Evolutionary conservation across 306 rosid species (phyloP), one percentile per base, ranked within the genome.

Genomic region (Cicer cuneatum): DNA sequence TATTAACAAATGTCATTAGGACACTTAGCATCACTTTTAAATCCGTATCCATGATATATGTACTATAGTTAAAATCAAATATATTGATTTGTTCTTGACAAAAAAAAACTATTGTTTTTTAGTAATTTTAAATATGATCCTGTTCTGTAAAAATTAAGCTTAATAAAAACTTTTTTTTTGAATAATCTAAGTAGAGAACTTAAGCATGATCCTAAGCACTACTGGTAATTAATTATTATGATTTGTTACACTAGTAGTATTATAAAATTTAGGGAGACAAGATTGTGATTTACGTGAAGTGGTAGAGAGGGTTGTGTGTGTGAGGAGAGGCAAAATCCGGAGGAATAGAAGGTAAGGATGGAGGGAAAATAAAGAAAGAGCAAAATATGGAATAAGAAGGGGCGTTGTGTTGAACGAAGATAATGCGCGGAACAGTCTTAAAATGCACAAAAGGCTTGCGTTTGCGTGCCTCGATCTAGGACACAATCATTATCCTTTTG

Each of bases 401-500:
- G 85, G 83, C 56, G 67, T 48, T 59, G 83, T 51, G 67, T 48
- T 59, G 58, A 48, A 35, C 61, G 81, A 65, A 85, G 74, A 67
- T 64, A 76, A 67, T 67, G 87, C 79, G 85, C 69, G 74, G 72
- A 76, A 59, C 41, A 76, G 85, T 89, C 90, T 84, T 83, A 84
- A 78, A 86, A 87, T 82, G 79, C 81, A 86, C 86, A 78, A 76
- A 87, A 87, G 88, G 86, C 5, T 77, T 79, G 68, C 79, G 71
- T 52, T 80, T 83, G 87, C 83, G 87, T 78, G 83, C 69, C 64
- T 62, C 41, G 53, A 84, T 84, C 91, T 42, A 83, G 85, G 85
- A 90, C 97, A 89, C 85, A 89, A 93, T 93, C 87, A 93, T 90
- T 66, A 89, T 81, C 78, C 83, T 81, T 80, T 84, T 80, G 98